Conservation (phyloP, 768 basidiomycete species). For the Auricularia sp. region DNA sequence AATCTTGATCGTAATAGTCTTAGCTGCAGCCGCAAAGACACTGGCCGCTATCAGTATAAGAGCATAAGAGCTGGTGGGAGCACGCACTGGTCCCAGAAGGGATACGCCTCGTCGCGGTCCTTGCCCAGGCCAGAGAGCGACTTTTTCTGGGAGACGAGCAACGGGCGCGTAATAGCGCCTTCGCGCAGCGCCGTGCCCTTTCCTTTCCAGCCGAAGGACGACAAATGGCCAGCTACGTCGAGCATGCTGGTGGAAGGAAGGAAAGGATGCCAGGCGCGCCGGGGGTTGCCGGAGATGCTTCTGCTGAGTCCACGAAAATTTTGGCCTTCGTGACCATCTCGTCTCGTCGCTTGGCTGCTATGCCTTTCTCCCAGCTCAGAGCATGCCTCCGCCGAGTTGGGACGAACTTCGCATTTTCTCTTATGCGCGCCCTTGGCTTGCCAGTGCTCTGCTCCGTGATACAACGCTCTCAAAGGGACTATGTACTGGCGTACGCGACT, state of each 20-base stretch:
- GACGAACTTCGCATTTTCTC: no score
- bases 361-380: no score
- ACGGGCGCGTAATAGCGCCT: slow-evolving; percentile 66
- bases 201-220: slow-evolving; percentile 81
- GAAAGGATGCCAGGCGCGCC: neutral
- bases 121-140: slow-evolving; percentile 81
- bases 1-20: slow-evolving; percentile 67
- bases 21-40: slow-evolving; percentile 50
- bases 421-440: no score
- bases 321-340: no score
- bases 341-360: no score
- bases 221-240: slow-evolving; percentile 61
- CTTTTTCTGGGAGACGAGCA: slow-evolving; percentile 76
- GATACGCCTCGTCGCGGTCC: slow-evolving; percentile 89
- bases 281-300: no score
- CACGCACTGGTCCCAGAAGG: slow-evolving; percentile 96
- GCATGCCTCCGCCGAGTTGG: no score
- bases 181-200: slow-evolving; percentile 76
- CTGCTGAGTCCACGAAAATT: no score
- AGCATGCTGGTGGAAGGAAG: slow-evolving; percentile 18
- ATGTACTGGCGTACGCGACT: no score
- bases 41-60: neutral
- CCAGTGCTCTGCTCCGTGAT: no score
- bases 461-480: no score
- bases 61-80: neutral